Conservation (phyloP, 805 yeast species). For the Metschnikowia continentalis region DNA sequence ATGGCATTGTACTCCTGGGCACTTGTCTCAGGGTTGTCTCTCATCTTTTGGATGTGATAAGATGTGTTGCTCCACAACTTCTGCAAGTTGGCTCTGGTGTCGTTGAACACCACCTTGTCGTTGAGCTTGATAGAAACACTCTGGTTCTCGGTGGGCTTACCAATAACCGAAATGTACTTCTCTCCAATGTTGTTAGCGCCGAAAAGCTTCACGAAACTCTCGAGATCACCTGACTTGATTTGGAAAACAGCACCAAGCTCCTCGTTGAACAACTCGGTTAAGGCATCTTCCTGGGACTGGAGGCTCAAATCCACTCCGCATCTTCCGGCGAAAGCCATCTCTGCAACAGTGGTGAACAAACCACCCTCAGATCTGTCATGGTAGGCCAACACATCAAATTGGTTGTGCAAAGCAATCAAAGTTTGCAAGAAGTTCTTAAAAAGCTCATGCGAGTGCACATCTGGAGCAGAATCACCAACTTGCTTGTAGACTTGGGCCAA, state of each 20-base stretch:
- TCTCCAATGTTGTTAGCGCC: slow-evolving; percentile 53
- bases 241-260: slow-evolving; percentile 98
- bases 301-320: slow-evolving; percentile 66
- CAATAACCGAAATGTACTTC: slow-evolving; percentile 57
- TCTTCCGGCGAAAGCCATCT: slow-evolving; percentile 97
- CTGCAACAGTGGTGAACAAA: slow-evolving; percentile 73
- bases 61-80: slow-evolving; percentile 85
- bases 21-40: slow-evolving; percentile 92
- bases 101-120: slow-evolving; percentile 43
- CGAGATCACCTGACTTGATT: slow-evolving; percentile 50
- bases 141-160: slow-evolving; percentile 59
- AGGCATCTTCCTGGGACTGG: slow-evolving; percentile 37
- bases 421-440: slow-evolving; percentile 71
- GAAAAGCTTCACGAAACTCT: slow-evolving; percentile 53
- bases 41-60: slow-evolving; percentile 79
- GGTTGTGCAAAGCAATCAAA: slow-evolving; percentile 65
- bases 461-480: slow-evolving; percentile 79
- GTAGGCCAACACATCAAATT: slow-evolving; percentile 70
- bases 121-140: slow-evolving; percentile 45
- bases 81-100: slow-evolving; percentile 69
- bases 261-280: slow-evolving; percentile 75
- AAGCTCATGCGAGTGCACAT: slow-evolving; percentile 62
- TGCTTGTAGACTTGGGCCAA: slow-evolving; percentile 89
- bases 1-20: slow-evolving; percentile 78
- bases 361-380: slow-evolving; percentile 99